Base-by-base conservation (phyloP, 1,284 basidiomycete genomes). In the Phaffia rhodozyma region DNA sequence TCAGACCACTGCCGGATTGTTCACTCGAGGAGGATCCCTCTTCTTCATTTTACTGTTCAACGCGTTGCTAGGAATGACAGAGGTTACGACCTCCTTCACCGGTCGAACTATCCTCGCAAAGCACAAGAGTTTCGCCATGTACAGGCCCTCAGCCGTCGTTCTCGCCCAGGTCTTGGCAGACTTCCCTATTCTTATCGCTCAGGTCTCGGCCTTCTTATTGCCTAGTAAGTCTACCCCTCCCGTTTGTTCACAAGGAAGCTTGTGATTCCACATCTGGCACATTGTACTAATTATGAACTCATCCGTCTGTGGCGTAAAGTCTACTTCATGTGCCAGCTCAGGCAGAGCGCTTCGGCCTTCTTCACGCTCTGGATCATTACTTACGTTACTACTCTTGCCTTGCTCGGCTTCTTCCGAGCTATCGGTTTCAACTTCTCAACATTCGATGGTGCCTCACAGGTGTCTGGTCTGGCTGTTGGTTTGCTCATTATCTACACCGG, bases 1-100 rank as follows among this genome's bases (percentile, higher is more conserved):
- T 21, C 64, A 58, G 52, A 62, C 43, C 29, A 66, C 64, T 49
- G 52, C 51, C 51, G 64, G 64, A 16, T 56, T 66, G 11, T 93
- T 86, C 78, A 85, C 86, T 20, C 83, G 89, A 25, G 89, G 89
- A 3, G 90, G 89, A 76, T 73, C 77, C n/a, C 68, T 78, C 63
- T 79, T 79, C 71, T 76, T 78, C 65, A 71, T 75, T 43, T 70
- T 76, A 53, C 71, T 76, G 21, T 81, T 75, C 72, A 78, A 78
- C 62, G 75, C 78, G 6, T 71, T 82, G 62, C 76, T 78, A 48
- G 76, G 75, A 32, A 72, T 79, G 69, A 79, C 85, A 21, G 89
- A 91, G 73, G 86, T 89, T 55, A 83, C 85, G 0, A 79, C 84
- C 0, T 78, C 87, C 5, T 89, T 84, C 73, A 73, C 79, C 2